phyloP scores from a whole-genome alignment of 768 basidiomycete species.

The Pleurotus sapidus region DNA sequence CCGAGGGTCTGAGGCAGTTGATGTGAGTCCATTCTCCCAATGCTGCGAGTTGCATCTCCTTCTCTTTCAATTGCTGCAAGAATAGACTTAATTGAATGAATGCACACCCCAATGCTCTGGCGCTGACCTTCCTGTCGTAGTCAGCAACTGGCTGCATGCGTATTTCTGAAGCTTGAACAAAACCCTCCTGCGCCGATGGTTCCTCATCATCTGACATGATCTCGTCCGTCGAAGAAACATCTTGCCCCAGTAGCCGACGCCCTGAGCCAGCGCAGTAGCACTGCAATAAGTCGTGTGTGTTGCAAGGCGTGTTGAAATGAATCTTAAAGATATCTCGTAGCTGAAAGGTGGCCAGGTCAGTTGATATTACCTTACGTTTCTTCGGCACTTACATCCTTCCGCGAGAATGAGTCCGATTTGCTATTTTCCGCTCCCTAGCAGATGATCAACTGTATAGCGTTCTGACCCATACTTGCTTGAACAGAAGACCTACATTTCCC shows the following conservation, averaged over 20 bases:
- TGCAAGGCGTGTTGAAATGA: conserved; percentile 73
- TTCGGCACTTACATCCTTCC: conserved; percentile 66
- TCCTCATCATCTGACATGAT: conserved; percentile 26
- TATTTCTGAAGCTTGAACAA: conserved; percentile 65
- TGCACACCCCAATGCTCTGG: background rate
- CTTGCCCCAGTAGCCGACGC: conserved; percentile 13
- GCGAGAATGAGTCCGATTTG: conserved; percentile 83
- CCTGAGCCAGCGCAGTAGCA: conserved; percentile 60
- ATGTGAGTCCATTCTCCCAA: conserved; percentile 86
- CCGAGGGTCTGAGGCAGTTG: conserved; percentile 55
- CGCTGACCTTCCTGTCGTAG: conserved; percentile 51
- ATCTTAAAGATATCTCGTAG: conserved; percentile 92
- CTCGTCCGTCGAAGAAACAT: conserved; percentile 9
- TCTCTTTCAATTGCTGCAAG: conserved; percentile 60
- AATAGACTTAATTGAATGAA: no score
- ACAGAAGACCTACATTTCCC: conserved; percentile 49
- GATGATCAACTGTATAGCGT: background rate
- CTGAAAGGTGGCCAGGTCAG: conserved; percentile 33
- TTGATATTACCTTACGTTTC: background rate
- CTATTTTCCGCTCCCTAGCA: conserved; percentile 37
- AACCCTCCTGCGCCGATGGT: conserved; percentile 41
- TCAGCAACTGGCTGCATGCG: conserved; percentile 39
- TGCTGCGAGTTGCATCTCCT: conserved; percentile 64
- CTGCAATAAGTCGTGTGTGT: conserved; percentile 89
- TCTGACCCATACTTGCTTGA: background rate